Evolutionary conservation across 148 eudicot species (phyloP).

Genomic region (Rhododendron griersonianum): DNA sequence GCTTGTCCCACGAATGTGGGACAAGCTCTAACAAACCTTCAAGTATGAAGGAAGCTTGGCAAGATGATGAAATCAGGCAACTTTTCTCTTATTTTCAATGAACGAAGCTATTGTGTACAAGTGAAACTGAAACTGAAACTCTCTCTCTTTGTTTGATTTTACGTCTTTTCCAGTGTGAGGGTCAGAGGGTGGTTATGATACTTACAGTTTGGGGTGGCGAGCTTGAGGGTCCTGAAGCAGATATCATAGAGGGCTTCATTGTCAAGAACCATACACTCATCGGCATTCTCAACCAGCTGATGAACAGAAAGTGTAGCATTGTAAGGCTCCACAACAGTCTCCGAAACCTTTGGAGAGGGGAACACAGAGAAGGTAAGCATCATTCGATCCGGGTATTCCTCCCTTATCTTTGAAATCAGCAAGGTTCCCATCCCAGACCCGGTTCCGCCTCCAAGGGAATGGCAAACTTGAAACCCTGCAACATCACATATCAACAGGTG

Average conservation of each 20-base stretch:
- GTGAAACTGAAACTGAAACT: background rate
- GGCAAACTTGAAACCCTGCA: conserved; percentile 32
- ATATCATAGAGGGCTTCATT: conserved; percentile 32
- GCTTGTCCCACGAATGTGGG: too few relatives aligned
- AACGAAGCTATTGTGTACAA: background rate
- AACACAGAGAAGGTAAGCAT: conserved; percentile 42
- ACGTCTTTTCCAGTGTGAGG: background rate
- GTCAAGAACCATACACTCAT: conserved; percentile 37
- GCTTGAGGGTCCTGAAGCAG: conserved; percentile 29
- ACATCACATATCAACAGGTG: too few relatives aligned
- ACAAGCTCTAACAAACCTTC: too few relatives aligned
- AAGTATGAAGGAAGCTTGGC: background rate
- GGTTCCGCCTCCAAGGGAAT: conserved; percentile 37
- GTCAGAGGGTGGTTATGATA: background rate
- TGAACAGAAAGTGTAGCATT: conserved; percentile 36
- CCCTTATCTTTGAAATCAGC: conserved; percentile 34
- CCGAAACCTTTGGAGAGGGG: conserved; percentile 35
- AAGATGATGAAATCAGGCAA: background rate
- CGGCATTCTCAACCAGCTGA: conserved; percentile 41
- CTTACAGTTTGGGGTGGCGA: conserved; percentile 24
- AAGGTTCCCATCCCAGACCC: conserved; percentile 39
- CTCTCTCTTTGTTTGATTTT: background rate
- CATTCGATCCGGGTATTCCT: conserved; percentile 38
- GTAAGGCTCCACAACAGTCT: conserved; percentile 39
- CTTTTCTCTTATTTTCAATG: background rate